phyloP scores from a whole-genome alignment of 2,329 filamentous ascomycete genomes.

The Rugonectria rugulosa region DNA sequence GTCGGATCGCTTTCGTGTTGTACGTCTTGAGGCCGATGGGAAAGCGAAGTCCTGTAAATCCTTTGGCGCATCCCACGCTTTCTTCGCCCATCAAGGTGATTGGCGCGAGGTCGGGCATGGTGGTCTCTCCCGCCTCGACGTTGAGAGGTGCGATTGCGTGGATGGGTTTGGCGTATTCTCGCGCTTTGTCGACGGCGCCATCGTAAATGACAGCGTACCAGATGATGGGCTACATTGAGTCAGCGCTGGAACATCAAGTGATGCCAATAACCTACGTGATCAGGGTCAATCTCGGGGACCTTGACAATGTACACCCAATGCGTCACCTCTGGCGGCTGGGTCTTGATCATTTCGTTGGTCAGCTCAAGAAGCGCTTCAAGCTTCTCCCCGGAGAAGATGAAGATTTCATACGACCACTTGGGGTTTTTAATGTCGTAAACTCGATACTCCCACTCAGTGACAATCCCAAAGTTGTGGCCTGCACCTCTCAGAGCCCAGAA shows the following conservation, averaged over 20 bases:
- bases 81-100: constrained; percentile 49
- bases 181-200: constrained; percentile 45
- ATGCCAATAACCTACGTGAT: background rate
- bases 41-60: constrained; percentile 49
- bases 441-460: constrained; percentile 51
- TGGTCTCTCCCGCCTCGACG: constrained; percentile 39
- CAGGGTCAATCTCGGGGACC: constrained; percentile 23
- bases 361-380: constrained; percentile 26
- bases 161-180: constrained; percentile 50
- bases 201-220: constrained; percentile 51
- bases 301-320: constrained; percentile 32
- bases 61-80: constrained; percentile 51
- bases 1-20: constrained; percentile 37
- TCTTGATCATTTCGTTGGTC: constrained; percentile 27
- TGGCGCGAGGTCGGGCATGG: constrained; percentile 51
- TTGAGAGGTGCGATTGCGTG: constrained; percentile 48
- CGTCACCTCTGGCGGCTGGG: constrained; percentile 18
- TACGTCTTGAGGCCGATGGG: constrained; percentile 52
- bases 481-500: constrained; percentile 57
- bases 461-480: constrained; percentile 64
- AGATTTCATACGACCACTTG: constrained; percentile 49
- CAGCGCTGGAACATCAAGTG: background rate
- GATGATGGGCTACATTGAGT: constrained; percentile 45
- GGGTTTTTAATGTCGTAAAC: constrained; percentile 51
- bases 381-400: constrained; percentile 44